Percentiles rank a stretch among this genome's conserved stretches.
phyloP scores from a whole-genome alignment of 176 grass and related monocot genomes.

The Triticum timopheevii region DNA sequence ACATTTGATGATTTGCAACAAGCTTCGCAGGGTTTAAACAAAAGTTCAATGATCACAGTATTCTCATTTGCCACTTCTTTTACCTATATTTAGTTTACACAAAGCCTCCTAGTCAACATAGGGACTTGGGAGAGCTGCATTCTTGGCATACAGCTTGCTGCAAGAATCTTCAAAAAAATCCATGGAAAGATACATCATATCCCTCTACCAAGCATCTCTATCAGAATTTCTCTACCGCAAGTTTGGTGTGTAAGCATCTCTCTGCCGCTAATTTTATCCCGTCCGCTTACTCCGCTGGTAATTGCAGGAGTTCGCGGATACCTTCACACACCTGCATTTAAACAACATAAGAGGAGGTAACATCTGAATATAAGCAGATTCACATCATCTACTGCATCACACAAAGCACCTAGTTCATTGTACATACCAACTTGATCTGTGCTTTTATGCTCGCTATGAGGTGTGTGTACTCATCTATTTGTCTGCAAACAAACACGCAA shows the following conservation, averaged over 20 bases:
- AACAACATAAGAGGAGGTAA: not conserved
- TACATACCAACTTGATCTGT: slow-evolving; percentile 83
- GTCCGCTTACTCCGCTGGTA: slow-evolving; percentile 47
- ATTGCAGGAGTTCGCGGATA: slow-evolving; percentile 68
- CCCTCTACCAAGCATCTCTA: not conserved
- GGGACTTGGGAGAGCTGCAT: not conserved
- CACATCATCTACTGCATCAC: not conserved
- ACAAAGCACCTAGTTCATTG: not conserved
- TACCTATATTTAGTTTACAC: not conserved
- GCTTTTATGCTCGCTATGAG: slow-evolving; percentile 82
- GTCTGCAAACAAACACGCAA: slow-evolving; percentile 49
- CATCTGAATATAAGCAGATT: not conserved
- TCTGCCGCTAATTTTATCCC: not conserved
- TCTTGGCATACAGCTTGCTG: not conserved
- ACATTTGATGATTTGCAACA: not conserved
- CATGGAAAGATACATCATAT: not conserved
- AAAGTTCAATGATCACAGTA: not conserved
- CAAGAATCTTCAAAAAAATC: not conserved
- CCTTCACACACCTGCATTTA: slow-evolving; percentile 74
- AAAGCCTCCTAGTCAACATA: not conserved
- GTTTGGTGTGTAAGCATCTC: too few relatives aligned
- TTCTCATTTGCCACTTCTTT: not conserved
- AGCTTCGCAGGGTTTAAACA: not conserved
- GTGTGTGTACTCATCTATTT: slow-evolving; percentile 96
- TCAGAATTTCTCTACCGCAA: too few relatives aligned